These are phyloP conservation scores for Penicillium fimorum DNA, from an alignment of 495 filamentous ascomycete genomes.

Conservation along the genomic window DNA sequence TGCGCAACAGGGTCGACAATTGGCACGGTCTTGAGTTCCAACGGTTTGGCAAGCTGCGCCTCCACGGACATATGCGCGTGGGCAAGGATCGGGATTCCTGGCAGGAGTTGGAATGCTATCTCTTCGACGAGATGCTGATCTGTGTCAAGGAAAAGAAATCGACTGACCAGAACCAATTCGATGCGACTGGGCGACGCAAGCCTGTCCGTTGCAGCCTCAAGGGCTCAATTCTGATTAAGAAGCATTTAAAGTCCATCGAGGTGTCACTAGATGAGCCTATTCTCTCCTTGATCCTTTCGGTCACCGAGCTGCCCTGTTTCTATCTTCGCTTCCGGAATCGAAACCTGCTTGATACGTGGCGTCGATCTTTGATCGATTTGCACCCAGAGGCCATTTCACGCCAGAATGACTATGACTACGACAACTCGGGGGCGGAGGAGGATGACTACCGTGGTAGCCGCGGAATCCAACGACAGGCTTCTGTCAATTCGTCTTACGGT, in stretches of 20 bases:
- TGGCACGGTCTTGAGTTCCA: slow-evolving; percentile 98
- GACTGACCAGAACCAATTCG: slow-evolving; percentile 54
- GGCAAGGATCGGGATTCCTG: slow-evolving; percentile 96
- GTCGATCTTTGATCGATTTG: slow-evolving; percentile 80
- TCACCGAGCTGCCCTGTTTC: slow-evolving; percentile 94
- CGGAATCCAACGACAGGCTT: slow-evolving; percentile 75
- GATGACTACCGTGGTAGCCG: slow-evolving; percentile 77
- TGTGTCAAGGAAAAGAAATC: slow-evolving; percentile 97
- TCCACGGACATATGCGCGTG: slow-evolving; percentile 89
- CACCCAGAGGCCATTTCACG: slow-evolving; percentile 64
- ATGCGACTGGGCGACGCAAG: slow-evolving; percentile 58
- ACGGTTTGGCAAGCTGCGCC: slow-evolving; percentile 87
- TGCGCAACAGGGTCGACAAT: slow-evolving; percentile 87
- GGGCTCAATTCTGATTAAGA: slow-evolving; percentile 97
- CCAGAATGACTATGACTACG: slow-evolving; percentile 71
- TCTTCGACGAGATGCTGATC: slow-evolving; percentile 99
- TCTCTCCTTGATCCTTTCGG: slow-evolving; percentile 86
- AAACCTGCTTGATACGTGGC: slow-evolving; percentile 86
- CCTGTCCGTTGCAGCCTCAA: slow-evolving; percentile 82
- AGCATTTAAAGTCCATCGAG: slow-evolving; percentile 92
- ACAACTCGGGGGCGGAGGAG: slow-evolving; percentile 82
- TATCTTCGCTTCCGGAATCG: slow-evolving; percentile 88
- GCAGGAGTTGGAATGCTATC: slow-evolving; percentile 97
- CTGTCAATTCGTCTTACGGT: slow-evolving; percentile 82
- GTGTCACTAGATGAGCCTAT: slow-evolving; percentile 71